Evolutionary conservation across 2,329 filamentous ascomycete species (phyloP), one percentile per base, ranked within the genome.

Genomic region (Cladosporium sp.): DNA sequence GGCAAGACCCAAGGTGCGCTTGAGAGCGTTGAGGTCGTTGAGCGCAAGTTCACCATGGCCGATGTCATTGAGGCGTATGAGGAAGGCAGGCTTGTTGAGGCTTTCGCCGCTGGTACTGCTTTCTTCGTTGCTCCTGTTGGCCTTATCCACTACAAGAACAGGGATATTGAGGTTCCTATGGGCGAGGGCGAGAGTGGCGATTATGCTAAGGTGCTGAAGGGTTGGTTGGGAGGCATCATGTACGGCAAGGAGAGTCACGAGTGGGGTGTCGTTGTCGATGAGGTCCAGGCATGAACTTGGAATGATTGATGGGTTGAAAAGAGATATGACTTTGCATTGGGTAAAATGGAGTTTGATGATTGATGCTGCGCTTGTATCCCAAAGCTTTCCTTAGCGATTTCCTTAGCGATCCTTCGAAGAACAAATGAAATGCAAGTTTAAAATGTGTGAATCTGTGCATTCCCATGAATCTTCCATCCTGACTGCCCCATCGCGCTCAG

Each of bases 31-130:
- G 88, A 92, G 65, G 81, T 96, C 39, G 86, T 93, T 0, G 92
- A 96, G 84, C 81, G 88, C 64, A 85, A 86, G 64, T 94, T 93
- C 75, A 91, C 85, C 20, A 96, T 97, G 71, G 77, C 82, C 30
- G 92, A 96, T 74, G 74, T 97, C 15, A 71, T 86, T 28, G 83
- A 88, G 70, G 91, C 92, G 1, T 78, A 84, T 25, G 76, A 82
- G 43, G 90, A 96, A 70, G 91, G 89, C 2, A 80, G 92, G 2
- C 74, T 96, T 43, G 73, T 96, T 9, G 92, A 97, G 77, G 84
- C 90, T 1, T 97, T 97, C 70, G 90, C 89, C 7, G 86, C 89
- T 36, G 92, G 93, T 17, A 97, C 92, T 62, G 92, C 92, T 59
- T 80, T 77, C 72, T 81, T 80, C 63, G 72, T 81, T 49, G 74